Conservation (phyloP, 2,329 filamentous ascomycete genomes). For the Colletotrichum nymphaeae region DNA sequence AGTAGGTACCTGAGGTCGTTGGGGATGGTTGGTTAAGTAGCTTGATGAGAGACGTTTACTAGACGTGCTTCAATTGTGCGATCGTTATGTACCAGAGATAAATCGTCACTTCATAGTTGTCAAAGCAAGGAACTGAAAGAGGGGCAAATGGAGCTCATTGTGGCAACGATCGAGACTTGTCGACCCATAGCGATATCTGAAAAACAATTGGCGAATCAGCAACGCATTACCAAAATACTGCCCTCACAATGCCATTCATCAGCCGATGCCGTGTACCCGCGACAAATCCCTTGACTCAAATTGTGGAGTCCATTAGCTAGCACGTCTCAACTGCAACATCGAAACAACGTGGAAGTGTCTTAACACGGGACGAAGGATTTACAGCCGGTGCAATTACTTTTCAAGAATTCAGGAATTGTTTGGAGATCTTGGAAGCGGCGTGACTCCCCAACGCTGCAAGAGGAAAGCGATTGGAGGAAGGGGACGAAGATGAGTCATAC, state of each 20-base stretch:
- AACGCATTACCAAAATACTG: neutral
- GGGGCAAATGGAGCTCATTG: neutral
- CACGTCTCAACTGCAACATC: neutral
- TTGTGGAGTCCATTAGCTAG: neutral
- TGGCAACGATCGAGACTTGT: neutral
- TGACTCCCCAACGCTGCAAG: neutral
- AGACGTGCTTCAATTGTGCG: neutral
- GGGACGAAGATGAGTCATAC: conserved; percentile 16
- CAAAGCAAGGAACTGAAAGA: too few species aligned
- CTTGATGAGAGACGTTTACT: neutral
- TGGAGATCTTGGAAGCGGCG: neutral
- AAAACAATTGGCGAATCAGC: conserved; percentile 7
- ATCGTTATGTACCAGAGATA: neutral
- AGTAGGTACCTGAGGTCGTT: too few species aligned
- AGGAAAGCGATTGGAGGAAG: neutral
- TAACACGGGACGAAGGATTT: neutral
- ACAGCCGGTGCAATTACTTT: neutral
- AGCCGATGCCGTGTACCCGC: neutral
- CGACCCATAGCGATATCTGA: neutral
- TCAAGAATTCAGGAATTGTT: too few species aligned
- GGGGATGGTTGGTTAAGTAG: neutral
- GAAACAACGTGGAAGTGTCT: neutral
- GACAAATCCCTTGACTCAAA: conserved; percentile 16
- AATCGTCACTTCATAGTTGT: too few species aligned
- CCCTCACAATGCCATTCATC: neutral